Evolutionary conservation across 345 rosid genomes (phyloP).

Genomic region (Punica granatum): DNA sequence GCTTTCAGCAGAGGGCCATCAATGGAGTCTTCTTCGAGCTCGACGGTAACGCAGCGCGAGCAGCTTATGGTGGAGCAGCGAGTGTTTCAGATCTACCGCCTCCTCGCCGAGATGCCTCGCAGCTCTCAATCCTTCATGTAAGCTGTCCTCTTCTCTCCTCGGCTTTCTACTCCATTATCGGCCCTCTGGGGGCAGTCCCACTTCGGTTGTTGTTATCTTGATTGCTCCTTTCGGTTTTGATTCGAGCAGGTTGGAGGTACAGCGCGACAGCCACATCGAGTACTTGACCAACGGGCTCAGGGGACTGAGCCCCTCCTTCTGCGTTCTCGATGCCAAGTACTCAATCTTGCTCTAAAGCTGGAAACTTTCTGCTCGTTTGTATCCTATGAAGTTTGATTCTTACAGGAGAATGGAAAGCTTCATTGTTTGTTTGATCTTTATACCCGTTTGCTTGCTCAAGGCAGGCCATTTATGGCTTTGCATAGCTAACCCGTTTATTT

Average conservation of each 20-base stretch:
- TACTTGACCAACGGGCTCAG: constrained; percentile 58
- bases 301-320: constrained; percentile 53
- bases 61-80: constrained; percentile 50
- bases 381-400: not conserved
- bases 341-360: constrained; percentile 3
- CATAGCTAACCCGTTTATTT: no score
- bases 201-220: not conserved
- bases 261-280: constrained; percentile 67
- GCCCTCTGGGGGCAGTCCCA: not conserved
- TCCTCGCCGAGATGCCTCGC: constrained; percentile 41
- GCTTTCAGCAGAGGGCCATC: not conserved
- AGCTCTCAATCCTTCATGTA: constrained; percentile 44
- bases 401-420: not conserved
- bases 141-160: not conserved
- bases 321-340: constrained; percentile 73
- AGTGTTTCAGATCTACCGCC: constrained; percentile 48
- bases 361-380: not conserved
- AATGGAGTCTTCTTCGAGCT: not conserved
- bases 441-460: not conserved
- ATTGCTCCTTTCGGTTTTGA: not conserved
- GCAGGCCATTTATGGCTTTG: no score
- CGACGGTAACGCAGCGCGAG: constrained; percentile 60
- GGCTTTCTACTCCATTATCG: not conserved
- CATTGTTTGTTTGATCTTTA: not conserved
- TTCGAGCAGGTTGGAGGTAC: constrained; percentile 59